Conservation (phyloP, 2,329 filamentous ascomycete genomes). For the Taxawa tesnikishii region DNA sequence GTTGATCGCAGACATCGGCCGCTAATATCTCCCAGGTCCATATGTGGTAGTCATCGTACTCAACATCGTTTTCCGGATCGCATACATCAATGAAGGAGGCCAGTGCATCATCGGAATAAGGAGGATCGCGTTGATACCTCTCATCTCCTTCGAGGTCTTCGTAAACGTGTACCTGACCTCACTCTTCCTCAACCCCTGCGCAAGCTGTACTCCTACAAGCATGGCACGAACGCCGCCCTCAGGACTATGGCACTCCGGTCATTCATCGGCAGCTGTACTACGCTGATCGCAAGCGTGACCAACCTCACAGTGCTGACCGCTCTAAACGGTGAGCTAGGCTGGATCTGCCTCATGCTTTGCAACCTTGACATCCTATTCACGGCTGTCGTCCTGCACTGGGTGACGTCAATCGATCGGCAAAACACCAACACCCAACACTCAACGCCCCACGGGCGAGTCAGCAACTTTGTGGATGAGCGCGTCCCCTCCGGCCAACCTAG, state of each 20-base stretch:
- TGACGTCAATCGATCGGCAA: constrained; percentile 31
- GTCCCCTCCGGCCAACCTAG: no score
- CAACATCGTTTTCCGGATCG: constrained; percentile 1
- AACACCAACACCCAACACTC: no score
- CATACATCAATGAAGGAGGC: constrained; percentile 1
- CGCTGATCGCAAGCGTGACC: neutral
- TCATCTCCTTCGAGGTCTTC: neutral
- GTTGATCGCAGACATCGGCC: no score
- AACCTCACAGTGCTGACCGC: constrained; percentile 3
- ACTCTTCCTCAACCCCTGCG: constrained; percentile 3
- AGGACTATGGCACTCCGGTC: constrained; percentile 4
- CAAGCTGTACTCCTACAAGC: constrained; percentile 1
- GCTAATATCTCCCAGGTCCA: neutral
- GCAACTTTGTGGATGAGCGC: no score
- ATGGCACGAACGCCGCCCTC: neutral
- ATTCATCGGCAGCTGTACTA: constrained; percentile 1
- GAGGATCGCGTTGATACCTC: constrained; percentile 1
- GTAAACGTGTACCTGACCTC: constrained; percentile 3
- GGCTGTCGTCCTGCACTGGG: constrained; percentile 50
- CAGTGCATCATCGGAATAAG: constrained; percentile 3
- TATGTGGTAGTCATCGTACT: constrained; percentile 2
- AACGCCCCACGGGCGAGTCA: no score
- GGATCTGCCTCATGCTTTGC: constrained; percentile 4
- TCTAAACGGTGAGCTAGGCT: constrained; percentile 1
- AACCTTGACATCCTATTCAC: constrained; percentile 37